These are phyloP conservation scores for Cytidiella melzeri DNA, from an alignment of 768 basidiomycete genomes.

Conservation along the genomic window DNA sequence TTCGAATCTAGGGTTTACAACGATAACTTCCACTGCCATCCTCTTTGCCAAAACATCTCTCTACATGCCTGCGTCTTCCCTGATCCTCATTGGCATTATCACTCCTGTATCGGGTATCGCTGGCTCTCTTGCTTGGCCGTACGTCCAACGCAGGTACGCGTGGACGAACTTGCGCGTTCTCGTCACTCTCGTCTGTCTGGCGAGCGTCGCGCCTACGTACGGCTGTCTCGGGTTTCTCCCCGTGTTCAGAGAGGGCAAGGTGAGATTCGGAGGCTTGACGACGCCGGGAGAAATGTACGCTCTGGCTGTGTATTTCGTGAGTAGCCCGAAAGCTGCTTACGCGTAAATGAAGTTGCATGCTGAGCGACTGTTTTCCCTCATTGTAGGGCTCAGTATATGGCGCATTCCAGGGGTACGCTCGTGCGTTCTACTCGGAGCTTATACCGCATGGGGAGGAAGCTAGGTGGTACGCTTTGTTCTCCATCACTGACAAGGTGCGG, in stretches of 20 bases:
- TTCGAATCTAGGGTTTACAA: constrained; percentile 67
- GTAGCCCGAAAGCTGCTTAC: constrained; percentile 16
- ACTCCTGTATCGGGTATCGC: constrained; percentile 72
- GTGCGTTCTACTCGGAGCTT: constrained; percentile 82
- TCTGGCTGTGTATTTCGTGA: constrained; percentile 75
- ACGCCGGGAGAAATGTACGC: constrained; percentile 82
- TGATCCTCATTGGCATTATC: constrained; percentile 77
- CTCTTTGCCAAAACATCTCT: constrained; percentile 89
- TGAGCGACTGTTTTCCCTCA: neutral
- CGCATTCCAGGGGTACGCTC: constrained; percentile 85
- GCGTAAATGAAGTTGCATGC: neutral
- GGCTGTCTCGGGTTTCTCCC: constrained; percentile 77
- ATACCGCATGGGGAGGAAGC: constrained; percentile 88
- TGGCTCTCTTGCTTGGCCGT: constrained; percentile 80
- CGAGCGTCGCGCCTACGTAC: constrained; percentile 66
- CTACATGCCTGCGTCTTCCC: constrained; percentile 68
- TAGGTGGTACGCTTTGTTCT: constrained; percentile 57
- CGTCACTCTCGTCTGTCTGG: constrained; percentile 58
- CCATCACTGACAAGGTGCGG: constrained; percentile 82
- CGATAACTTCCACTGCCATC: constrained; percentile 86
- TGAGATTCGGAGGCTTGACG: constrained; percentile 66
- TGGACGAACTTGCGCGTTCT: constrained; percentile 70
- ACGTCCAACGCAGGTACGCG: constrained; percentile 54
- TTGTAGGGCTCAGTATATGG: constrained; percentile 68
- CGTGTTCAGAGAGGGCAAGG: constrained; percentile 34